Evolutionary conservation across 2,329 filamentous ascomycete genomes (phyloP).

Genomic region (Aschersonia sp.): DNA sequence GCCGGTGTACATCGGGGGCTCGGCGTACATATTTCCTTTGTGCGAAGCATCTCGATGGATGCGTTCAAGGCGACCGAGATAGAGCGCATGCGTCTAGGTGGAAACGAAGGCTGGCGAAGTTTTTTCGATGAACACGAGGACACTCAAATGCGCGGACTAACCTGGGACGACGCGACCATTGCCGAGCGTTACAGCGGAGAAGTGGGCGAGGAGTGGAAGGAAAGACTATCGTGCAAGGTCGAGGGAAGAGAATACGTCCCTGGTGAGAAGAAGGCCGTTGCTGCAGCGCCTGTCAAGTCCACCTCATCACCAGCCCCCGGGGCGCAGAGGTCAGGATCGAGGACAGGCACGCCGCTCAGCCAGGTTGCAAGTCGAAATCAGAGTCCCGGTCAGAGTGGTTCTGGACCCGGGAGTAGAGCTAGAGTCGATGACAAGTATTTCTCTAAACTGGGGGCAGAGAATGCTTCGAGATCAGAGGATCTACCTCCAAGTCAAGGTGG

Average conservation of each 20-base stretch:
- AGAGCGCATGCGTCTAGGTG: constrained; percentile 82
- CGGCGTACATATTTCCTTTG: constrained; percentile 96
- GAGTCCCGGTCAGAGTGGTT: constrained; percentile 14
- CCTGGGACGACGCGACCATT: constrained; percentile 80
- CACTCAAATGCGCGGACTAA: constrained; percentile 50
- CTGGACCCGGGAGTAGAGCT: constrained; percentile 28
- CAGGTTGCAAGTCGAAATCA: constrained; percentile 23
- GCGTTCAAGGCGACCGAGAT: constrained; percentile 91
- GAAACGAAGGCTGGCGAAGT: constrained; percentile 72
- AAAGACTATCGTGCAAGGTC: constrained; percentile 72
- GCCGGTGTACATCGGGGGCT: constrained; percentile 88
- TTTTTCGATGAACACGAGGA: constrained; percentile 70
- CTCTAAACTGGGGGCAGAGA: constrained; percentile 68
- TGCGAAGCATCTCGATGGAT: constrained; percentile 96
- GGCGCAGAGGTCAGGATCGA: constrained; percentile 16
- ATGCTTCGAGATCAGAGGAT: constrained; percentile 58
- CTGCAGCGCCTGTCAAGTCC: constrained; percentile 7
- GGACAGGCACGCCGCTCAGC: constrained; percentile 26
- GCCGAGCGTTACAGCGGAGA: constrained; percentile 82
- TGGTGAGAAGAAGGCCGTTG: constrained; percentile 40
- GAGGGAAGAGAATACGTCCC: constrained; percentile 79
- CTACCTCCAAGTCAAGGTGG: constrained; percentile 82
- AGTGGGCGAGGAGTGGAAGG: constrained; percentile 90
- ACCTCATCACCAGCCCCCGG: constrained; percentile 19
- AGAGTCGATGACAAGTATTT: constrained; percentile 82